Base-by-base conservation (phyloP, 495 filamentous ascomycete species). In the Bombardia bombarda region DNA sequence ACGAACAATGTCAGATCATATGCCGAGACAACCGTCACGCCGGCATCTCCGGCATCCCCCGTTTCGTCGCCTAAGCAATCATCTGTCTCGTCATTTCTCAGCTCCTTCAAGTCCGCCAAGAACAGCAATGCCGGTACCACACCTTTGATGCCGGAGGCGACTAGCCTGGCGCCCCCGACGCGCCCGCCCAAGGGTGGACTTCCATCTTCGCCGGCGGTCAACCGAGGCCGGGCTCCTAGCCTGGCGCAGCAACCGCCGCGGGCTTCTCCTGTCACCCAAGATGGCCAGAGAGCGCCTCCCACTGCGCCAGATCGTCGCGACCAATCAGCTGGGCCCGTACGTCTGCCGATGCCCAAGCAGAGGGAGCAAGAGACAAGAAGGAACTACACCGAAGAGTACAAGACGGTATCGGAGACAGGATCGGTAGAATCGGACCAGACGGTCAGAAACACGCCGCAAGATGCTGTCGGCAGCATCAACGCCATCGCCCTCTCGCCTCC, bases 1-100 rank as follows among this genome's bases (percentile, higher is more conserved):
- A 38, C 32, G 8, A 46, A 44, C 43, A 55, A 58, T 26, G 37
- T 56, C 41, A 51, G 43, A n/a, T n/a, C n/a, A n/a, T n/a, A n/a
- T 14, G 26, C 43, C 12, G 47, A 46, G 12, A 49, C 45, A 0
- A 38, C 47, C 20, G 49, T 50, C 17, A 55, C 61, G 25, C 53
- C 57, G 9, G 38, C 55, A 8, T 63, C 53, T 10, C 53, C 57
- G 9, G 38, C 55, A 8, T 63, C 53, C 10, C 60, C 56, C n/a
- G 59, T 54, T 2, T 51, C 58, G 19, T 60, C 57, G 14, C 58
- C 58, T 18, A 56, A 57, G n/a, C n/a, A n/a, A n/a, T n/a, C n/a
- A n/a, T n/a, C n/a, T n/a, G n/a, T n/a, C n/a, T n/a, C n/a, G n/a
- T n/a, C n/a, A n/a, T n/a, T n/a, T n/a, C n/a, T n/a, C n/a, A n/a